Evolutionary conservation across 2,329 filamentous ascomycete genomes (phyloP).

Genomic region (Colletotrichum musae): DNA sequence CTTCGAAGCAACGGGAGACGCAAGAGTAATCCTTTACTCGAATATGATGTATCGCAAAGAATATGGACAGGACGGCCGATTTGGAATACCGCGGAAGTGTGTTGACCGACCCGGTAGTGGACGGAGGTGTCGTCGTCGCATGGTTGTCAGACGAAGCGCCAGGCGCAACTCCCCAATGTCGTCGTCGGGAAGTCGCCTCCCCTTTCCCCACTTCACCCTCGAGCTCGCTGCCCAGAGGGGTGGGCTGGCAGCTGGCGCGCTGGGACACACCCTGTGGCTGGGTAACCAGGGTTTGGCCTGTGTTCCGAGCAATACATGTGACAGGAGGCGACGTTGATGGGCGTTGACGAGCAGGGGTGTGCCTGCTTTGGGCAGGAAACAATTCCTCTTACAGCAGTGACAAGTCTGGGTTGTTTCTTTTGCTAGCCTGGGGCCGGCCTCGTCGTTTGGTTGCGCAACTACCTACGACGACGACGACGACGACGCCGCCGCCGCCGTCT

Average conservation of each 20-base stretch:
- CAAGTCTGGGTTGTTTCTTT: constrained; percentile 33
- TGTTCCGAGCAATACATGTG: constrained; percentile 30
- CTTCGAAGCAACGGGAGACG: background rate
- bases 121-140: constrained; percentile 17
- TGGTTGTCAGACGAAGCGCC: constrained; percentile 38
- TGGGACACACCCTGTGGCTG: constrained; percentile 27
- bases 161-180: constrained; percentile 22
- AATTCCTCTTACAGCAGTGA: constrained; percentile 35
- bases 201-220: constrained; percentile 14
- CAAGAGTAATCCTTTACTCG: constrained; percentile 7
- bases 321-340: constrained; percentile 32
- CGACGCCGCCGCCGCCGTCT: background rate
- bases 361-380: constrained; percentile 30
- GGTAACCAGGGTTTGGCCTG: background rate
- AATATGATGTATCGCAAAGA: constrained; percentile 32
- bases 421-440: constrained; percentile 6
- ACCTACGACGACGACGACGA: constrained; percentile 13
- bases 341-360: constrained; percentile 31
- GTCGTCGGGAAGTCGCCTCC: constrained; percentile 25
- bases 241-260: constrained; percentile 26
- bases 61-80: background rate
- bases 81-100: constrained; percentile 42
- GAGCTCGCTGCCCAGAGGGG: constrained; percentile 1
- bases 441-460: constrained; percentile 3
- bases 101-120: constrained; percentile 12